phyloP scores from a whole-genome alignment of 768 basidiomycete species.

The Mycena chlorophos region DNA sequence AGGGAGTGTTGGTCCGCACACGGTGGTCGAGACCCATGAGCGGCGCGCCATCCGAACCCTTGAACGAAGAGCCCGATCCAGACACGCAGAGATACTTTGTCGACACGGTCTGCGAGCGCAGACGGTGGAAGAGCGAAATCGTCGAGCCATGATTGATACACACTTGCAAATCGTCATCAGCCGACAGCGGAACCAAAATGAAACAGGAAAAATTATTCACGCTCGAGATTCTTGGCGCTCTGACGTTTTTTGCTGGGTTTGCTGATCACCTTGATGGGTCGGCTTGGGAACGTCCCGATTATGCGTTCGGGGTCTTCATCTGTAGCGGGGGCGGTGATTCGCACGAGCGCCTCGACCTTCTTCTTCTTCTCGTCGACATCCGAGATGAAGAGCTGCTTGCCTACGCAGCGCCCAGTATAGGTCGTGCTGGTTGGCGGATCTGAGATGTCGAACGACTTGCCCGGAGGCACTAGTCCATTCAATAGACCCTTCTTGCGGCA shows the following conservation, averaged over 20 bases:
- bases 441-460: slow-evolving; percentile 77
- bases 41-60: slow-evolving; percentile 88
- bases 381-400: slow-evolving; percentile 93
- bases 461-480: slow-evolving; percentile 88
- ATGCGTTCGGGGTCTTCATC: slow-evolving; percentile 82
- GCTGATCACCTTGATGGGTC: slow-evolving; percentile 97
- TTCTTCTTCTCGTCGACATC: slow-evolving; percentile 95
- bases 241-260: slow-evolving; percentile 98
- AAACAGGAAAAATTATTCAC: slow-evolving; percentile 50
- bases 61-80: slow-evolving; percentile 89
- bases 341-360: slow-evolving; percentile 91
- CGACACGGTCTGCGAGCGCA: slow-evolving; percentile 92
- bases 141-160: slow-evolving; percentile 96
- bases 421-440: slow-evolving; percentile 82
- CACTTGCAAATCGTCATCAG: slow-evolving; percentile 47
- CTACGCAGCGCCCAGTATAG: slow-evolving; percentile 89
- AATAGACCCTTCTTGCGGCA: slow-evolving; percentile 80
- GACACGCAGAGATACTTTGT: slow-evolving; percentile 96
- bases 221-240: slow-evolving; percentile 88
- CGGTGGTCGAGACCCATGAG: slow-evolving; percentile 79
- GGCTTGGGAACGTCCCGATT: slow-evolving; percentile 87
- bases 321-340: slow-evolving; percentile 76
- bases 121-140: slow-evolving; percentile 92
- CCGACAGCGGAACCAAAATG: slow-evolving; percentile 13
- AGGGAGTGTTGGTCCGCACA: slow-evolving; percentile 70